These are phyloP conservation scores for Exophiala phaeomuriformis DNA, from an alignment of 2,329 filamentous ascomycete genomes.

Conservation along the genomic window DNA sequence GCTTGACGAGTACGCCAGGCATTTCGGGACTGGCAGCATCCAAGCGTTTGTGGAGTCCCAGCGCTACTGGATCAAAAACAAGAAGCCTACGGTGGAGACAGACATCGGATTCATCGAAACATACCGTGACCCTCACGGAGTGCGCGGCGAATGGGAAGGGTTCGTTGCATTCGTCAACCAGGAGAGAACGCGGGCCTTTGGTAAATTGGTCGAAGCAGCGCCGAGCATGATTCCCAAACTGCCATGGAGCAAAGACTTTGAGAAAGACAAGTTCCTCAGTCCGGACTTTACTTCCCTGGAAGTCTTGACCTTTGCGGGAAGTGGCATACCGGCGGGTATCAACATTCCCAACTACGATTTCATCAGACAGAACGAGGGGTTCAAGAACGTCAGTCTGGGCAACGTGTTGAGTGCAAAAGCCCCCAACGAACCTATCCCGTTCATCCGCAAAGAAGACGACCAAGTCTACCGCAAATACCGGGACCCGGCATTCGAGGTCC, in stretches of 20 bases:
- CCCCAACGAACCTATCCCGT: conserved; percentile 84
- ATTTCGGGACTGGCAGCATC: conserved; percentile 66
- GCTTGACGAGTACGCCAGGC: conserved; percentile 65
- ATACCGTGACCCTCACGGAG: conserved; percentile 73
- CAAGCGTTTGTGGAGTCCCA: conserved; percentile 74
- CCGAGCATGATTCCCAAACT: conserved; percentile 78
- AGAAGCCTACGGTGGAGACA: conserved; percentile 69
- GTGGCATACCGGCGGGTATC: conserved; percentile 55
- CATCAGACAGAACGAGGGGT: conserved; percentile 56
- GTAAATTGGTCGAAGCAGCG: conserved; percentile 72
- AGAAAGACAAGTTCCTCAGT: conserved; percentile 91
- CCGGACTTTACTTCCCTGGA: conserved; percentile 95
- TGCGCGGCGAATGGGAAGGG: conserved; percentile 78
- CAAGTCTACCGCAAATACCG: conserved; percentile 73
- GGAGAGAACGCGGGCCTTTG: conserved; percentile 82
- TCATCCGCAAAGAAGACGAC: conserved; percentile 73
- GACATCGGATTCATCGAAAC: conserved; percentile 83
- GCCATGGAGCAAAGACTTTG: conserved; percentile 81
- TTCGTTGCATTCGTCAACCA: conserved; percentile 76
- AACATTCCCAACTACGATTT: conserved; percentile 51
- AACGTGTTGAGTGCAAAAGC: conserved; percentile 90
- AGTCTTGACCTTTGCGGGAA: conserved; percentile 70
- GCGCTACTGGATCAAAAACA: conserved; percentile 74
- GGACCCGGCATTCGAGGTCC: conserved; percentile 84
- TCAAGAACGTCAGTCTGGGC: conserved; percentile 72